Evolutionary conservation across 2,329 filamentous ascomycete species (phyloP), one percentile per base, ranked within the genome.

Genomic region (Penicillium sp.): DNA sequence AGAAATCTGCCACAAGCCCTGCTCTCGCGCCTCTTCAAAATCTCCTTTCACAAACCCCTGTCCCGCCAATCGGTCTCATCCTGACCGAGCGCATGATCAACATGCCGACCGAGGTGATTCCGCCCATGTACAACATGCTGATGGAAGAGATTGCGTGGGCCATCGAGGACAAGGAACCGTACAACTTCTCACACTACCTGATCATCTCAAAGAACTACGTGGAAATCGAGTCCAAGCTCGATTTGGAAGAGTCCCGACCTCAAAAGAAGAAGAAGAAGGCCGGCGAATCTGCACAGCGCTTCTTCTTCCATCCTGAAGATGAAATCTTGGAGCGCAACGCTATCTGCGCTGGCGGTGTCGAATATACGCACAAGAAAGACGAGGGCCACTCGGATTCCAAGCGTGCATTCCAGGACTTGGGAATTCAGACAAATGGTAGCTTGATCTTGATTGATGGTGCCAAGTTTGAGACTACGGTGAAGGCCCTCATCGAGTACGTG

Each of bases 231-330:
- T 95, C 90, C 1, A 82, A 81, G 52, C 75, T 97, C 12, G 86
- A 91, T 57, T 76, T 80, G 46, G 82, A 86, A 62, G 78, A 80
- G 38, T 73, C 74, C 5, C 73, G 74, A 34, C 78, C 83, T 54
- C 77, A 78, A 60, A 83, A 80, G 71, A 90, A 86, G 72, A 86
- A 85, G 73, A 83, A 80, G 66, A 79, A 70, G 51, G 64, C 57
- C 0, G 62, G 52, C 2, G 64, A 62, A 39, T 66, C 77, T 44
- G 71, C 75, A 7, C 79, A 86, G 60, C 76, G 81, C 32, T 95
- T 90, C 71, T 94, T 90, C 71, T 98, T 97, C 76, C 93, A 98
- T 66, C 86, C 90, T 0, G 93, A 98, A 72, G 93, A 98, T 64
- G 93, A 97, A 74, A 80, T 91, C 44, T 72, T 96, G 60, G 83